A percentile compares a stretch with the other conserved stretches of the same genome.
Conservation (phyloP, 2,329 filamentous ascomycete genomes). For the Xylariaceae sp. region DNA sequence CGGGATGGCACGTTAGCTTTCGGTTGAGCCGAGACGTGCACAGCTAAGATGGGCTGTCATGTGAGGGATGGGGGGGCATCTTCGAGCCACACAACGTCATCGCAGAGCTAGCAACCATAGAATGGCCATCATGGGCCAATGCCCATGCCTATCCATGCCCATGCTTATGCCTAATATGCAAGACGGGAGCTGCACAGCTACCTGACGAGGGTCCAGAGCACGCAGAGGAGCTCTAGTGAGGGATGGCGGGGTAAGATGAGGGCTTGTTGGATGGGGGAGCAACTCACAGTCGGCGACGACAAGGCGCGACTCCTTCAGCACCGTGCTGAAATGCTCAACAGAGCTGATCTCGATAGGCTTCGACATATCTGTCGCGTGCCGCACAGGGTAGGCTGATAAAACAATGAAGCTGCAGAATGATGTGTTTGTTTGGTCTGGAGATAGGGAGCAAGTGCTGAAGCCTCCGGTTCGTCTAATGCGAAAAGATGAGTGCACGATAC, state of each 20-base stretch:
- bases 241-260: conserved; percentile 28
- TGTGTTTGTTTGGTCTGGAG: background rate
- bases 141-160: background rate
- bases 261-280: background rate
- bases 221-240: conserved; percentile 18
- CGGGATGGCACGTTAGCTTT: conserved; percentile 22
- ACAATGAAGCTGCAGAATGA: background rate
- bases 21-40: background rate
- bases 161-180: conserved; percentile 1
- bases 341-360: conserved; percentile 47
- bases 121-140: too few relatives aligned
- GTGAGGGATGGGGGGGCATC: too few relatives aligned
- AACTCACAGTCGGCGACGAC: conserved; percentile 85
- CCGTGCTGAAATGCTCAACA: conserved; percentile 56
- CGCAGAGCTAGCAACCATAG: too few relatives aligned
- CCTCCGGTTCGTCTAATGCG: too few relatives aligned
- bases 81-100: too few relatives aligned
- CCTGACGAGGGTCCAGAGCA: background rate
- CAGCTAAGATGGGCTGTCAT: background rate
- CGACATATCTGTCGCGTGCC: conserved; percentile 35
- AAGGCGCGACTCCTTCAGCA: conserved; percentile 68
- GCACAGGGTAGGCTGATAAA: background rate
- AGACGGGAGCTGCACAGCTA: conserved; percentile 5
- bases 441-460: background rate
- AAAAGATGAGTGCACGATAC: too few relatives aligned